phyloP scores from a whole-genome alignment of 176 grass and related monocot species.

The Eleusine indica region DNA sequence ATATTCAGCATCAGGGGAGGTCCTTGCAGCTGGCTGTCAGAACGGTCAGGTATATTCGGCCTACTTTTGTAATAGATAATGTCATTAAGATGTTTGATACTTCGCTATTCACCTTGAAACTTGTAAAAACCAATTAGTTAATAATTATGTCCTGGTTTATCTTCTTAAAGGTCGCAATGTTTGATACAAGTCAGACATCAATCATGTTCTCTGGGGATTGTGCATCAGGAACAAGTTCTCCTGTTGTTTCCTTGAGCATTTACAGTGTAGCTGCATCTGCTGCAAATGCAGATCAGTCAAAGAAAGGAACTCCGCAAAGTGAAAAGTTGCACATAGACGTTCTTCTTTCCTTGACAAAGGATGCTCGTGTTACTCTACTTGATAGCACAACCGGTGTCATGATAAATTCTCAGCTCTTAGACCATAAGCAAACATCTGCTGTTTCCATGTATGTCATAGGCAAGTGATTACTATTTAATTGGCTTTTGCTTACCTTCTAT shows the following conservation, averaged over 20 bases:
- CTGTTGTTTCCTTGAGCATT: constrained; percentile 60
- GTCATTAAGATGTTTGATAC: constrained; percentile 24
- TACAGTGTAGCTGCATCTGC: constrained; percentile 18
- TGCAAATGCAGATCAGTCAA: constrained; percentile 42
- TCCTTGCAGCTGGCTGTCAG: constrained; percentile 71
- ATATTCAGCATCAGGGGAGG: constrained; percentile 59
- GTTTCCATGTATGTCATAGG: constrained; percentile 92
- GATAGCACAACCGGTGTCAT: constrained; percentile 54
- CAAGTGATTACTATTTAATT: constrained; percentile 61
- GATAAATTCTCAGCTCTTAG: constrained; percentile 56
- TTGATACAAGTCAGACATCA: constrained; percentile 68
- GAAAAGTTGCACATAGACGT: constrained; percentile 50
- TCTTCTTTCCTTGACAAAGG: constrained; percentile 74
- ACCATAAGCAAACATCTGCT: constrained; percentile 59
- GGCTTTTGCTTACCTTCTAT: neutral
- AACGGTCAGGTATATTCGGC: constrained; percentile 77
- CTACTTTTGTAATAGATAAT: constrained; percentile 7
- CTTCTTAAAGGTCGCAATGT: constrained; percentile 71
- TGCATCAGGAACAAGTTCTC: constrained; percentile 71
- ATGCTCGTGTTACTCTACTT: constrained; percentile 62
- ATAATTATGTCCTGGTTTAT: constrained; percentile 37
- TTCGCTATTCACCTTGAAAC: constrained; percentile 25
- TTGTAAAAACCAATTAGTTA: constrained; percentile 39
- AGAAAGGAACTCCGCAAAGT: constrained; percentile 43
- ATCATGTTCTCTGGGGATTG: constrained; percentile 68